Conservation (phyloP, 1,139 yeast species). For the Nakaseomyces delphensis region DNA sequence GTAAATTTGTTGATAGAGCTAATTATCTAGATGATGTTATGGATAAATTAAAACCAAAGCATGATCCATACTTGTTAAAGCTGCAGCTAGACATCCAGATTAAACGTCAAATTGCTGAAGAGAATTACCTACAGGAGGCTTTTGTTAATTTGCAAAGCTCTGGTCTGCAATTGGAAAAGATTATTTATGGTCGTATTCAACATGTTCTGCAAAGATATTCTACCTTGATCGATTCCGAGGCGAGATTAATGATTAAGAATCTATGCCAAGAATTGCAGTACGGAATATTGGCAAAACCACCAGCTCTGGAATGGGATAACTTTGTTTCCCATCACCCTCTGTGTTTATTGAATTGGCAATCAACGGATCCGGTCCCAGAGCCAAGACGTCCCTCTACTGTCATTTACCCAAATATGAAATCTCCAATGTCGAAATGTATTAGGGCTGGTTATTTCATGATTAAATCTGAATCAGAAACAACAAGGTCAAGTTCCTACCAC, state of each 20-base stretch:
- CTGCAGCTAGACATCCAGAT: constrained; percentile 59
- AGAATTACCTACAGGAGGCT: constrained; percentile 62
- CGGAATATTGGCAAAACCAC: constrained; percentile 56
- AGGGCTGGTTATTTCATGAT: constrained; percentile 47
- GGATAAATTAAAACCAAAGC: constrained; percentile 30
- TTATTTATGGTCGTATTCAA: constrained; percentile 58
- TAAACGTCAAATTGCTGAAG: constrained; percentile 59
- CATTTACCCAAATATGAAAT: constrained; percentile 45
- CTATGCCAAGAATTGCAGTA: constrained; percentile 53
- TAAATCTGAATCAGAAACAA: constrained; percentile 50
- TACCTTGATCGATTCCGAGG: constrained; percentile 48
- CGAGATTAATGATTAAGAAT: constrained; percentile 46
- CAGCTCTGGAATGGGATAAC: constrained; percentile 65
- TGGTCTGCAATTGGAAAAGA: constrained; percentile 64
- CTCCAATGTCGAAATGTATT: constrained; percentile 42
- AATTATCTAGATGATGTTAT: constrained; percentile 29
- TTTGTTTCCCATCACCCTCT: constrained; percentile 48
- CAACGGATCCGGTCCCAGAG: constrained; percentile 41
- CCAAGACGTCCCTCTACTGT: constrained; percentile 43
- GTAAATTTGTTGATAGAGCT: constrained; percentile 33
- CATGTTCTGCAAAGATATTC: constrained; percentile 48
- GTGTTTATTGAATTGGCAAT: constrained; percentile 35
- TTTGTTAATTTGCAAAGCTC: constrained; percentile 60
- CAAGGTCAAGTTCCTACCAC: constrained; percentile 41
- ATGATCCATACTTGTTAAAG: constrained; percentile 62